Evolutionary conservation across 441 rosid genomes (phyloP).

Genomic region (Adansonia gregorii): DNA sequence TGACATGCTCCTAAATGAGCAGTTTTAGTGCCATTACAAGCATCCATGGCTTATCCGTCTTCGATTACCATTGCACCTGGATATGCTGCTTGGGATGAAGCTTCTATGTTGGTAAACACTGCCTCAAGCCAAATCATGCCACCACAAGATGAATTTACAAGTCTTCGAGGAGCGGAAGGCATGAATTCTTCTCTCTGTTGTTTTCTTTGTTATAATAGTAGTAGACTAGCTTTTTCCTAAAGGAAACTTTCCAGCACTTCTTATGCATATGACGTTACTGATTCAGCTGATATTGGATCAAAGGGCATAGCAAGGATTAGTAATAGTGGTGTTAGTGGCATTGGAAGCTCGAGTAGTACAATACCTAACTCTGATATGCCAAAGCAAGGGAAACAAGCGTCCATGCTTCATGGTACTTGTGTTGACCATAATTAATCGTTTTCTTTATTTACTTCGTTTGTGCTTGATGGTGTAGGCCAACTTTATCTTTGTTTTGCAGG

Average conservation of each 20-base stretch:
- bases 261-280: slow-evolving; percentile 62
- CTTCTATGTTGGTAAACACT: slow-evolving; percentile 51
- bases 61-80: slow-evolving; percentile 45
- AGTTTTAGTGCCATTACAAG: slow-evolving; percentile 64
- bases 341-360: slow-evolving; percentile 29
- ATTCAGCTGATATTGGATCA: slow-evolving; percentile 92
- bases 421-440: slow-evolving; percentile 11
- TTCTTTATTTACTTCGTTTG: slow-evolving; percentile 19
- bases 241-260: slow-evolving; percentile 63
- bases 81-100: slow-evolving; percentile 33
- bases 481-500: slow-evolving; percentile 41
- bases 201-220: slow-evolving; percentile 30
- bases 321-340: slow-evolving; percentile 41
- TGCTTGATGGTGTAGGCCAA: not conserved
- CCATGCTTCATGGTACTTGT: slow-evolving; percentile 64
- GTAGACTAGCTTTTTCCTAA: slow-evolving; percentile 35
- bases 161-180: slow-evolving; percentile 59
- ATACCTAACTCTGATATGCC: slow-evolving; percentile 47
- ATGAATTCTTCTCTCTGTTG: slow-evolving; percentile 37
- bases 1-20: slow-evolving; percentile 34
- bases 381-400: slow-evolving; percentile 55
- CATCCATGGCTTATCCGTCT: slow-evolving; percentile 57
- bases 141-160: slow-evolving; percentile 54
- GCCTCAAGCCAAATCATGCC: slow-evolving; percentile 46
- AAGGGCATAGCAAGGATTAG: slow-evolving; percentile 51